A percentile compares a stretch with the other conserved stretches of the same genome.
Evolutionary conservation across 2,329 filamentous ascomycete genomes (phyloP).

Genomic region (Fusarium palustre): DNA sequence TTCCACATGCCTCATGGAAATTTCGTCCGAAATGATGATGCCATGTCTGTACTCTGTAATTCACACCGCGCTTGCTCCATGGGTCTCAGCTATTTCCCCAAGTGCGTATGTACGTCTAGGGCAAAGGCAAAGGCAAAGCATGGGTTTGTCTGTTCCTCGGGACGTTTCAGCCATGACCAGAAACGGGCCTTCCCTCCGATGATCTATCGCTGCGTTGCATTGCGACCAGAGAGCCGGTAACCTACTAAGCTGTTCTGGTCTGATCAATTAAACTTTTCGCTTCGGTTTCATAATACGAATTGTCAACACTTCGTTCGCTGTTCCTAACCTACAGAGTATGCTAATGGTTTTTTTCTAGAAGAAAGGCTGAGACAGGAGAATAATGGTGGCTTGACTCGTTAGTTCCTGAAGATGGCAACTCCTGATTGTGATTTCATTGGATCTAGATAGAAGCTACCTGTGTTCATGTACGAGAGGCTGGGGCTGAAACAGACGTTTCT

Average conservation of each 20-base stretch:
- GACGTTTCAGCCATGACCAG: conserved; percentile 41
- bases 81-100: conserved; percentile 2
- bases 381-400: not conserved
- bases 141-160: conserved; percentile 19
- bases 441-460: not conserved
- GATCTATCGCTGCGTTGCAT: conserved; percentile 34
- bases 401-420: not conserved
- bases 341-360: conserved; percentile 15
- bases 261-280: conserved; percentile 32
- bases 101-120: not conserved
- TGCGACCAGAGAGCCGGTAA: conserved; percentile 41
- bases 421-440: not conserved
- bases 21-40: conserved; percentile 11
- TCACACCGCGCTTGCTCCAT: not conserved
- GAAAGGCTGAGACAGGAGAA: not conserved
- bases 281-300: conserved; percentile 36
- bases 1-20: conserved; percentile 6
- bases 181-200: conserved; percentile 36
- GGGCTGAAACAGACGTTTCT: conserved; percentile 18
- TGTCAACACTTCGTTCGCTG: conserved; percentile 2
- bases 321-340: not conserved
- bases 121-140: not conserved
- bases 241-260: conserved; percentile 35
- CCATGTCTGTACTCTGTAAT: conserved; percentile 19
- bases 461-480: not conserved